Percentiles rank a stretch among this genome's conserved stretches.
These are phyloP conservation scores for Lachnellula suecica DNA, from an alignment of 2,329 filamentous ascomycete species.

Conservation along the genomic window DNA sequence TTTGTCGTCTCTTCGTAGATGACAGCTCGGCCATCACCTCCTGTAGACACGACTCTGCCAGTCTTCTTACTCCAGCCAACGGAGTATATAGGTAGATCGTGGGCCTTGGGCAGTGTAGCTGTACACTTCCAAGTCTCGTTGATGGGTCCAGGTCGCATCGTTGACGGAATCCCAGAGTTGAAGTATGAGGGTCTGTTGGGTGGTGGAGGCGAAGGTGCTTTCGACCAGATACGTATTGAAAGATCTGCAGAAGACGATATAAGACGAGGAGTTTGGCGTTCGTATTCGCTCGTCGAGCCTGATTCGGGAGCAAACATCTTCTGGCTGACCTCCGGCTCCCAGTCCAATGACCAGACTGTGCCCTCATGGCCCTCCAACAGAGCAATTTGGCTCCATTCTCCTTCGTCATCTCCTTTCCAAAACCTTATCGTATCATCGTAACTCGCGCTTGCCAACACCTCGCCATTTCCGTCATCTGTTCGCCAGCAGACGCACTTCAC, in stretches of 20 bases:
- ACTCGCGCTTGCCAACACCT: conserved; percentile 84
- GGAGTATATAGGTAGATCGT: conserved; percentile 81
- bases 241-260: conserved; percentile 84
- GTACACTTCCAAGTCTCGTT: conserved; percentile 86
- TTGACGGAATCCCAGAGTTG: conserved; percentile 73
- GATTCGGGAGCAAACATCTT: conserved; percentile 10
- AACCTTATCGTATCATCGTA: conserved; percentile 91
- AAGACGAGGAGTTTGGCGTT: conserved; percentile 55
- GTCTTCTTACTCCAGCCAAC: conserved; percentile 78
- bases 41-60: conserved; percentile 81
- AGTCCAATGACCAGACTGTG: conserved; percentile 89
- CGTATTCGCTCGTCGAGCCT: conserved; percentile 37
- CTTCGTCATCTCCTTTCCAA: conserved; percentile 73
- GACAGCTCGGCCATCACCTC: conserved; percentile 80
- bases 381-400: conserved; percentile 88
- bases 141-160: conserved; percentile 70
- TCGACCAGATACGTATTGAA: conserved; percentile 76
- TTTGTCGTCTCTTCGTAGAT: conserved; percentile 66
- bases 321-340: conserved; percentile 47
- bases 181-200: conserved; percentile 31
- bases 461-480: conserved; percentile 61
- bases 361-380: conserved; percentile 77
- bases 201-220: conserved; percentile 37
- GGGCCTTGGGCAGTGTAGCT: conserved; percentile 68
- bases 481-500: conserved; percentile 96